phyloP scores from a whole-genome alignment of 495 filamentous ascomycete genomes.

The Glarea lozoyensis region DNA sequence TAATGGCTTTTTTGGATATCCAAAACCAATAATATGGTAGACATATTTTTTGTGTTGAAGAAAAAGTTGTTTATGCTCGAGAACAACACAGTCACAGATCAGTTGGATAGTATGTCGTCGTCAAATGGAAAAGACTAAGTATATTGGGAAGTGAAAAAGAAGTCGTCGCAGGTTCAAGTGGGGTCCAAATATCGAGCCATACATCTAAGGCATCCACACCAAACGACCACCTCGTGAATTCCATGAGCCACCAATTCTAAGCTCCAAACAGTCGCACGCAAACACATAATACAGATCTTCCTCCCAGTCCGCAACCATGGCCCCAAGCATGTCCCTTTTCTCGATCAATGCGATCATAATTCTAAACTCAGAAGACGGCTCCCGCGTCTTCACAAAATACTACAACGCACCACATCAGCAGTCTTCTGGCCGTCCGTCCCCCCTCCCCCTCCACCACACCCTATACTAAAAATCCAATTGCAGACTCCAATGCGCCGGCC shows the following conservation, averaged over 20 bases:
- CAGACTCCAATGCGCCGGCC: constrained; percentile 28
- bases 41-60: no score
- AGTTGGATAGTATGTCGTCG: no score
- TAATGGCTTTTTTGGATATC: no score
- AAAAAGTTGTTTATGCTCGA: no score
- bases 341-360: constrained; percentile 89
- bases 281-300: not conserved
- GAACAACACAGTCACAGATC: no score
- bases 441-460: constrained; percentile 2
- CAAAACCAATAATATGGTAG: no score
- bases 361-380: constrained; percentile 78
- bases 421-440: constrained; percentile 1
- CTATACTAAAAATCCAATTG: not conserved
- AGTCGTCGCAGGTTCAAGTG: no score
- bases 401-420: constrained; percentile 75
- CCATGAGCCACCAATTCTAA: not conserved
- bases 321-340: constrained; percentile 69
- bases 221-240: not conserved
- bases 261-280: not conserved
- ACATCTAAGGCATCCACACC: no score
- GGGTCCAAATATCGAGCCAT: no score
- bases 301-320: constrained; percentile 15
- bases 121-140: no score
- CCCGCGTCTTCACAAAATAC: constrained; percentile 91
- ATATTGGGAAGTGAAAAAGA: no score